Conservation (phyloP, 306 rosid species). For the Datisca glomerata region DNA sequence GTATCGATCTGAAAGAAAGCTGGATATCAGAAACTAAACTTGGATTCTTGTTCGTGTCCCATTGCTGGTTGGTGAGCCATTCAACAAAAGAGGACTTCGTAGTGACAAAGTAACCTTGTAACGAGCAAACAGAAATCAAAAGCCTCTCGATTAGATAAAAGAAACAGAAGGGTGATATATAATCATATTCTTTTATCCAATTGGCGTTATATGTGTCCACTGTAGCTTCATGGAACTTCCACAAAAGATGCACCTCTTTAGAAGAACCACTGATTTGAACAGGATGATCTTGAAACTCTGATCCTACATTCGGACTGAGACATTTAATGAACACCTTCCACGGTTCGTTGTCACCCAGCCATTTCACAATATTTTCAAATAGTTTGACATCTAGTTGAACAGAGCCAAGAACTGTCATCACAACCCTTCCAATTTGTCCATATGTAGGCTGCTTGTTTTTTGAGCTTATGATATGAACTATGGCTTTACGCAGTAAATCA, state of each 20-base stretch:
- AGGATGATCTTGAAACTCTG: not conserved
- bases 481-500: constrained; percentile 14
- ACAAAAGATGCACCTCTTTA: constrained; percentile 1
- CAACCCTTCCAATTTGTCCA: constrained; percentile 41
- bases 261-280: not conserved
- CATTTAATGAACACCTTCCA: constrained; percentile 37
- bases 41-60: constrained; percentile 9
- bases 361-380: constrained; percentile 3
- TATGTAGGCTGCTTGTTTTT: constrained; percentile 12
- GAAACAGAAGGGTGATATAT: constrained; percentile 51
- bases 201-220: constrained; percentile 20
- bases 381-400: constrained; percentile 16
- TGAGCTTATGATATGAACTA: constrained; percentile 15
- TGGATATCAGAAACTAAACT: not conserved
- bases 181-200: constrained; percentile 18
- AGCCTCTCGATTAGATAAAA: constrained; percentile 63
- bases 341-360: constrained; percentile 10
- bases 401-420: constrained; percentile 34
- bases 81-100: constrained; percentile 47
- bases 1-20: not conserved
- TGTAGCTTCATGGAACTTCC: constrained; percentile 26
- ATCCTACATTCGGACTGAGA: constrained; percentile 9
- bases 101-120: constrained; percentile 26
- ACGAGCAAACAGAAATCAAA: constrained; percentile 21
- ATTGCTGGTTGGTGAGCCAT: constrained; percentile 41